A percentile compares a stretch with the other conserved stretches of the same genome.
These are phyloP conservation scores for Xerocomus brunneocitrinus DNA, from an alignment of 768 basidiomycete genomes.

Conservation along the genomic window DNA sequence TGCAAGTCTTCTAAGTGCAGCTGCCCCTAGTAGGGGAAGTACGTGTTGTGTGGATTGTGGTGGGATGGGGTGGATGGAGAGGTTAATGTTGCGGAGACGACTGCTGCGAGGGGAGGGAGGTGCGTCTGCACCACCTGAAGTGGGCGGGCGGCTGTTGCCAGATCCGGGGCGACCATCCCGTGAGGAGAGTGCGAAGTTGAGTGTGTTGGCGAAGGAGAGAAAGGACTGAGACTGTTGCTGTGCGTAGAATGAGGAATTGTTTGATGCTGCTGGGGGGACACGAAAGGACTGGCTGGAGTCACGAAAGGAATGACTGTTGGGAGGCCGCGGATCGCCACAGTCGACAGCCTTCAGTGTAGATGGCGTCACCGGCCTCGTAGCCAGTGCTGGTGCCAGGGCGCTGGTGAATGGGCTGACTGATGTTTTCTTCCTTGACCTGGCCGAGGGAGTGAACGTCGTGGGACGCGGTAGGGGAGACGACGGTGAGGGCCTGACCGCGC, in stretches of 20 bases:
- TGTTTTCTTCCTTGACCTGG: conserved; percentile 42
- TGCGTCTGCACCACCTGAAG: conserved; percentile 39
- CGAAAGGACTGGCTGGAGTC: too few relatives aligned
- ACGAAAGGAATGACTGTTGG: too few relatives aligned
- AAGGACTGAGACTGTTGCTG: too few relatives aligned
- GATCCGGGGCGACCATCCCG: too few relatives aligned
- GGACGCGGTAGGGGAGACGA: conserved; percentile 16
- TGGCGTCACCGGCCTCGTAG: conserved; percentile 50
- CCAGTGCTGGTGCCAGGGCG: conserved; percentile 71
- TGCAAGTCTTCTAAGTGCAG: conserved; percentile 51
- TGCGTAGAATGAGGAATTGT: too few relatives aligned
- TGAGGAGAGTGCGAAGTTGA: too few relatives aligned
- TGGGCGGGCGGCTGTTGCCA: too few relatives aligned
- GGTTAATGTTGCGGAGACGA: conserved; percentile 71
- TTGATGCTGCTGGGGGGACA: too few relatives aligned
- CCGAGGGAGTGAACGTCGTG: conserved; percentile 18
- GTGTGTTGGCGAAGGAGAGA: too few relatives aligned
- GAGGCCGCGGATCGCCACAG: too few relatives aligned
- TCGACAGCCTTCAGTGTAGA: conserved; percentile 13
- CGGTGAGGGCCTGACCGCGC: conserved; percentile 31
- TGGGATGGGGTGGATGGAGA: conserved; percentile 38
- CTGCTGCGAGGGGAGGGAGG: conserved; percentile 70
- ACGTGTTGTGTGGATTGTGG: conserved; percentile 43
- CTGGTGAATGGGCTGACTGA: conserved; percentile 33
- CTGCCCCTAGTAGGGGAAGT: conserved; percentile 55